Conservation (phyloP, 805 yeast genomes). For the Starmerella davenportii region DNA sequence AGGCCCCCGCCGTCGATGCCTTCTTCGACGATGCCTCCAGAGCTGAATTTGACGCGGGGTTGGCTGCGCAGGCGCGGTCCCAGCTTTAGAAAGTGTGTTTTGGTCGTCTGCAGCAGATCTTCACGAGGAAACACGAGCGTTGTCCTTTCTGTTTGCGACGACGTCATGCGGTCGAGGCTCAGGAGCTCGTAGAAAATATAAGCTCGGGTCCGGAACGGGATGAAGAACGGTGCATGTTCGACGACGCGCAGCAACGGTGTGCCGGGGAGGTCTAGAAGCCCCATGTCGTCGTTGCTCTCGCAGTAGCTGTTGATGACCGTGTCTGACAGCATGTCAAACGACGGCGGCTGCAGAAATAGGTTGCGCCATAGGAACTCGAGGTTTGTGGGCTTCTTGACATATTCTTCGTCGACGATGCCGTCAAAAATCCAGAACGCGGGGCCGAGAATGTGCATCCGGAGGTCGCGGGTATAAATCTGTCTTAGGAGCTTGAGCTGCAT, state of each 20-base stretch:
- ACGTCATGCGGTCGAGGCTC: slow-evolving; percentile 28
- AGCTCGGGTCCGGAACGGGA: slow-evolving; percentile 60
- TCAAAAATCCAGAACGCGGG: neutral
- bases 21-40: slow-evolving; percentile 58
- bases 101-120: slow-evolving; percentile 58
- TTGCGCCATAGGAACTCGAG: neutral
- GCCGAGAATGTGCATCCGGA: neutral
- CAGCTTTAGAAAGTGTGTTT: slow-evolving; percentile 32
- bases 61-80: slow-evolving; percentile 42
- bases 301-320: neutral
- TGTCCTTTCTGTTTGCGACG: neutral
- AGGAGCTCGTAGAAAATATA: slow-evolving; percentile 49
- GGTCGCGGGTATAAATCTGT: slow-evolving; percentile 22
- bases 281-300: neutral
- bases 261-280: no score
- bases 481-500: slow-evolving; percentile 34
- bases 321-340: neutral
- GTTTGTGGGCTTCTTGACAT: neutral
- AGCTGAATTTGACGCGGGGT: slow-evolving; percentile 47
- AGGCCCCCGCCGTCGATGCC: slow-evolving; percentile 97
- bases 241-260: slow-evolving; percentile 30
- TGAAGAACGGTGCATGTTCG: slow-evolving; percentile 55
- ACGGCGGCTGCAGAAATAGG: neutral
- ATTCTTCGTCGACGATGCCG: neutral
- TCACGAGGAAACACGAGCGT: slow-evolving; percentile 37